Conservation (phyloP, 441 rosid genomes). For the Pelargonium citronellum region DNA sequence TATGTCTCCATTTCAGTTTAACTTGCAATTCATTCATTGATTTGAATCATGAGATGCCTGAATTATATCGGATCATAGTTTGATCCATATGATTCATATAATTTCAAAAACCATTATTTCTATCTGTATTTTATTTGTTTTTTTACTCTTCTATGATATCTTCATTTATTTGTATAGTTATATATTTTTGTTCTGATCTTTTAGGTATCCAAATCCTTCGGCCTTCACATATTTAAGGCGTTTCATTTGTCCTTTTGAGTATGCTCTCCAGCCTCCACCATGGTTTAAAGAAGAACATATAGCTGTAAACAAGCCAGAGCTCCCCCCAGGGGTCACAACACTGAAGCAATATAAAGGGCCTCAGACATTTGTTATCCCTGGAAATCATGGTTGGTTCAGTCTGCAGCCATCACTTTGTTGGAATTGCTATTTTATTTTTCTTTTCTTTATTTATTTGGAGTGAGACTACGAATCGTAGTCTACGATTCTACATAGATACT, state of each 20-base stretch:
- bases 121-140: too few relatives aligned
- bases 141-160: neutral
- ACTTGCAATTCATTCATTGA: too few relatives aligned
- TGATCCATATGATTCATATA: too few relatives aligned
- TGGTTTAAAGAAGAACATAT: slow-evolving; percentile 71
- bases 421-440: neutral
- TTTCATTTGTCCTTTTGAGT: slow-evolving; percentile 87
- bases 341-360: slow-evolving; percentile 89
- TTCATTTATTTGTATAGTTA: neutral
- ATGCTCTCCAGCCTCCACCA: slow-evolving; percentile 91
- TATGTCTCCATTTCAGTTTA: too few relatives aligned
- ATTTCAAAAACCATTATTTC: too few relatives aligned
- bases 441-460: neutral
- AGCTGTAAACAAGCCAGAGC: slow-evolving; percentile 83
- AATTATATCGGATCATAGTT: too few relatives aligned
- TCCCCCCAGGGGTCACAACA: slow-evolving; percentile 61
- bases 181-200: slow-evolving; percentile 16
- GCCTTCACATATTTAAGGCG: slow-evolving; percentile 84
- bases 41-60: too few relatives aligned
- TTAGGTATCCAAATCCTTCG: slow-evolving; percentile 96
- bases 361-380: slow-evolving; percentile 87
- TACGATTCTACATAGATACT: neutral
- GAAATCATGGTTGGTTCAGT: slow-evolving; percentile 83
- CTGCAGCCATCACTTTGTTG: slow-evolving; percentile 15
- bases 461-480: too few relatives aligned